A percentile compares a stretch with the other conserved stretches of the same genome.
Evolutionary conservation across 805 yeast genomes (phyloP).

Genomic region (Lipomyces chichibuensis): DNA sequence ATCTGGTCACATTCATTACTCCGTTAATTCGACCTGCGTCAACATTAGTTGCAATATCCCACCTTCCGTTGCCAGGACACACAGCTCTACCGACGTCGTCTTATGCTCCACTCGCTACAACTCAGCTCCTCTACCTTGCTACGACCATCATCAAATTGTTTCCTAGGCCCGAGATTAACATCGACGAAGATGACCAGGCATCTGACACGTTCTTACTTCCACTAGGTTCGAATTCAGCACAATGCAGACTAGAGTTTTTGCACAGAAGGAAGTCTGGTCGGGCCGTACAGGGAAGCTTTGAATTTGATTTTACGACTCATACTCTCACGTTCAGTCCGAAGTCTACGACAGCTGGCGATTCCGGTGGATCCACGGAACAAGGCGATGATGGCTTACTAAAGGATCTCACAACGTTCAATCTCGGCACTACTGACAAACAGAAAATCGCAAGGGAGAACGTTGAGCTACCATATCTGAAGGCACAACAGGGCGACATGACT

Average conservation of each 20-base stretch:
- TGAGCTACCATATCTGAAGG: conserved; percentile 87
- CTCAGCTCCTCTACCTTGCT: conserved; percentile 58
- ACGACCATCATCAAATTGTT: conserved; percentile 67
- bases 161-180: conserved; percentile 47
- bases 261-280: conserved; percentile 87
- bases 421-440: conserved; percentile 75
- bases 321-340: conserved; percentile 47
- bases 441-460: conserved; percentile 79
- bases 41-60: conserved; percentile 48
- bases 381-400: conserved; percentile 61
- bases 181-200: conserved; percentile 54
- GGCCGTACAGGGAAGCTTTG: conserved; percentile 59
- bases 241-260: conserved; percentile 56
- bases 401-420: conserved; percentile 84
- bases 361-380: conserved; percentile 39
- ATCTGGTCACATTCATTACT: conserved; percentile 56
- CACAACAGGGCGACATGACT: conserved; percentile 61
- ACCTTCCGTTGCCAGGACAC: conserved; percentile 4
- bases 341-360: conserved; percentile 38
- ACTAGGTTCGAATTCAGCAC: conserved; percentile 53
- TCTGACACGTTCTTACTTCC: conserved; percentile 52
- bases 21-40: conserved; percentile 53
- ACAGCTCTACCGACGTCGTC: conserved; percentile 6
- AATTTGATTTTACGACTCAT: conserved; percentile 54
- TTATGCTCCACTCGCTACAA: conserved; percentile 25